phyloP scores from a whole-genome alignment of 768 basidiomycete species.

The Amanita rubescens region DNA sequence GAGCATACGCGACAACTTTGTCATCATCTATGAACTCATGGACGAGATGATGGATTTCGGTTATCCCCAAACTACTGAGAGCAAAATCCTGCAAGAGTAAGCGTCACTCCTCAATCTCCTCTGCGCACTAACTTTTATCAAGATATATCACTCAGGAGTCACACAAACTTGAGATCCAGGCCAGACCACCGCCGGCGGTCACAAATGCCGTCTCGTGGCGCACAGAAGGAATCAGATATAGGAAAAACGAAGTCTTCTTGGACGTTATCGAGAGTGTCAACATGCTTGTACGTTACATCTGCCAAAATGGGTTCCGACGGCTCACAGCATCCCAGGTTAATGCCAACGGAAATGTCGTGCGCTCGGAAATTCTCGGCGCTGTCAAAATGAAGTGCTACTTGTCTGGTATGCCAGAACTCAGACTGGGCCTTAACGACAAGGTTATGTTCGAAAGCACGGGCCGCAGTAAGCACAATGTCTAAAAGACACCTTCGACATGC shows the following conservation, averaged over 20 bases:
- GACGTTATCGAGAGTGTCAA: slow-evolving; percentile 98
- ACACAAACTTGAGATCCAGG: slow-evolving; percentile 92
- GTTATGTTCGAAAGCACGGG: slow-evolving; percentile 99
- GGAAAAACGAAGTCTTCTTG: slow-evolving; percentile 99
- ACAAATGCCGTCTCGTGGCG: slow-evolving; percentile 99
- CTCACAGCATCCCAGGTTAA: slow-evolving; percentile 62
- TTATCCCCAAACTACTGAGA: slow-evolving; percentile 97
- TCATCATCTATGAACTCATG: slow-evolving; percentile 97
- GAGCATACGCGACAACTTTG: slow-evolving; percentile 98
- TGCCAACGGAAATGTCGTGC: slow-evolving; percentile 92
- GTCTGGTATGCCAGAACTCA: slow-evolving; percentile 97
- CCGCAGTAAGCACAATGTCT: slow-evolving; percentile 55
- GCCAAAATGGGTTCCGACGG: not conserved
- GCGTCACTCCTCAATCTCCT: slow-evolving; percentile 17
- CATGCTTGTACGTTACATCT: slow-evolving; percentile 58
- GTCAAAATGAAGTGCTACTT: slow-evolving; percentile 99
- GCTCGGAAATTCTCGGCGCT: slow-evolving; percentile 96
- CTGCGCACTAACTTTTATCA: slow-evolving; percentile 1
- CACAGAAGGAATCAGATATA: slow-evolving; percentile 92
- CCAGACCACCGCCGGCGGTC: slow-evolving; percentile 90
- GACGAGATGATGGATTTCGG: slow-evolving; percentile 99
- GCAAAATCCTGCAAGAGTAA: slow-evolving; percentile 96
- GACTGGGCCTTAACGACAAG: slow-evolving; percentile 95
- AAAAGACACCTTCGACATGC: slow-evolving; percentile 1
- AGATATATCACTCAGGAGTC: slow-evolving; percentile 99